phyloP scores from a whole-genome alignment of 257 asterid genomes.

The Solanum ahanhuiri region DNA sequence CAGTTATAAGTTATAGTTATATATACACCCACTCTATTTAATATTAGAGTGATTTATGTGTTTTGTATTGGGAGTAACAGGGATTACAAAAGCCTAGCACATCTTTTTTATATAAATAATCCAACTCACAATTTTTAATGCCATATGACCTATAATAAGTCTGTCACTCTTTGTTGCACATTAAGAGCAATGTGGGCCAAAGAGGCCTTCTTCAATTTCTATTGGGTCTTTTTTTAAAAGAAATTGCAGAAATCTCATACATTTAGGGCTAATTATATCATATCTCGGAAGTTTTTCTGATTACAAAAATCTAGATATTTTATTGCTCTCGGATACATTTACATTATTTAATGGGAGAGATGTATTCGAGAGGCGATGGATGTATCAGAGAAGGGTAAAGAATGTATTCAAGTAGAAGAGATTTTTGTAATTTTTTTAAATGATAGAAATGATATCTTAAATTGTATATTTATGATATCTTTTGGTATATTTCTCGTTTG shows the following conservation, averaged over 20 bases:
- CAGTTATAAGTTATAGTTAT: not conserved
- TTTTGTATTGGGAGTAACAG: slow-evolving; percentile 13
- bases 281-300: fast-evolving
- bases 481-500: too few relatives aligned
- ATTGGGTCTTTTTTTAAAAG: not conserved
- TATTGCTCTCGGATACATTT: too few relatives aligned
- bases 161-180: not conserved
- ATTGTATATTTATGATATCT: too few relatives aligned
- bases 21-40: not conserved
- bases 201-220: not conserved
- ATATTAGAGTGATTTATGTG: not conserved
- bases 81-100: slow-evolving; percentile 3
- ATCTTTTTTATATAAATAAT: not conserved
- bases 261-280: not conserved
- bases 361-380: not conserved
- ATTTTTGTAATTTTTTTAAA: not conserved
- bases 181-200: not conserved
- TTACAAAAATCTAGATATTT: too few relatives aligned
- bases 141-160: not conserved
- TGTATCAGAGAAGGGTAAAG: not conserved
- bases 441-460: too few relatives aligned
- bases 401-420: too few relatives aligned
- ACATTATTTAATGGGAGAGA: too few relatives aligned
- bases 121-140: not conserved
- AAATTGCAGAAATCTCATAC: not conserved